A percentile compares a stretch with the other conserved stretches of the same genome.
These are phyloP conservation scores for Sistotremastrum niveocremeum DNA, from an alignment of 768 basidiomycete species.

Conservation along the genomic window DNA sequence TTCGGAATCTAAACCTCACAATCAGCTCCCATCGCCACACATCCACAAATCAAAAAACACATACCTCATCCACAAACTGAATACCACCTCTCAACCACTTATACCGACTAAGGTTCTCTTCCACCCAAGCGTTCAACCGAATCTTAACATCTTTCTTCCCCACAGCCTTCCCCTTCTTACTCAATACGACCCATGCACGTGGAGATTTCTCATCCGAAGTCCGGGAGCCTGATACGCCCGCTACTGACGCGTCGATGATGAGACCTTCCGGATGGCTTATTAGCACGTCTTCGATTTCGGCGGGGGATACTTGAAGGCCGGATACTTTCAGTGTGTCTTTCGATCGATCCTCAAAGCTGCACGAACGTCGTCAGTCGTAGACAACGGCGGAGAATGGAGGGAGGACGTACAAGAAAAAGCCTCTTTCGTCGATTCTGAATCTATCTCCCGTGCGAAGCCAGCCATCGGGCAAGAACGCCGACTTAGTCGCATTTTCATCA, in stretches of 20 bases:
- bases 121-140: conserved; percentile 47
- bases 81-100: conserved; percentile 71
- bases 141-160: conserved; percentile 28
- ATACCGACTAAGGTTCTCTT: conserved; percentile 51
- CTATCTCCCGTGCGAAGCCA: conserved; percentile 70
- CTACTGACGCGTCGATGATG: conserved; percentile 54
- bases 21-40: no score
- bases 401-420: conserved; percentile 47
- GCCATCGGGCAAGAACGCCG: conserved; percentile 49
- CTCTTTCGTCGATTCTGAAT: conserved; percentile 45
- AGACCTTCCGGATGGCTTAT: conserved; percentile 47
- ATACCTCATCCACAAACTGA: conserved; percentile 46
- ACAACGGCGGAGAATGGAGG: neutral
- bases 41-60: conserved; percentile 11
- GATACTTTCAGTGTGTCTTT: conserved; percentile 80
- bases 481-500: conserved; percentile 49
- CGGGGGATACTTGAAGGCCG: conserved; percentile 67
- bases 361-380: neutral
- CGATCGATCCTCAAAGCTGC: conserved; percentile 60
- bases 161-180: conserved; percentile 33
- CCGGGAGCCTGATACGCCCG: conserved; percentile 59
- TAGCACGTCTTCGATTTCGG: conserved; percentile 60
- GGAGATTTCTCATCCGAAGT: conserved; percentile 63
- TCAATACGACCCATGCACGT: conserved; percentile 67
- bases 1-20: no score